A percentile compares a stretch with the other conserved stretches of the same genome.
These are phyloP conservation scores for Thuja plicata DNA, from an alignment of 83 land plant species.

Conservation along the genomic window DNA sequence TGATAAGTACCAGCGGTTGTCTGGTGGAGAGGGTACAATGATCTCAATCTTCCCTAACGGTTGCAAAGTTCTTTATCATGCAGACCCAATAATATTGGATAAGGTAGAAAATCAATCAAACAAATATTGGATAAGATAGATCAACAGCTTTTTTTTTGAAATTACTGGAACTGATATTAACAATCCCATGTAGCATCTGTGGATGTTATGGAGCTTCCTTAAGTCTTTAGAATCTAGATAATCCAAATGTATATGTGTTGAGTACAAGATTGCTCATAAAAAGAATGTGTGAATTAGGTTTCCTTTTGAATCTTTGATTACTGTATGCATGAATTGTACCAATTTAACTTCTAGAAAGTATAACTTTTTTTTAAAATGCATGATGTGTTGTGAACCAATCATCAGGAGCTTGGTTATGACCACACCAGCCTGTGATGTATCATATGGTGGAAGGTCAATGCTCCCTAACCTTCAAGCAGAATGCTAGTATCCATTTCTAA, in stretches of 20 bases:
- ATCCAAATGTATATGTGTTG: neutral
- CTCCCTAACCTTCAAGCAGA: no score
- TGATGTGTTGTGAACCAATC: neutral
- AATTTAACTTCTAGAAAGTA: neutral
- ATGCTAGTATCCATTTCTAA: no score
- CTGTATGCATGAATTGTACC: neutral
- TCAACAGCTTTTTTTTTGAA: neutral
- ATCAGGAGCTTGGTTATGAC: no score
- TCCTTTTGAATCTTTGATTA: neutral
- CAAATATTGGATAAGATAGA: slow-evolving; percentile 26
- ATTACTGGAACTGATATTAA: neutral
- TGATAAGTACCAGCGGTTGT: slow-evolving; percentile 27
- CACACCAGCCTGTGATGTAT: no score
- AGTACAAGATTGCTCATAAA: neutral
- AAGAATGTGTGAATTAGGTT: neutral
- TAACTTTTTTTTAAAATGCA: neutral
- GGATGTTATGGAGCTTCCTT: neutral
- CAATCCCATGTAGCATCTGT: neutral
- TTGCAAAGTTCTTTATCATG: slow-evolving; percentile 32
- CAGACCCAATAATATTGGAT: slow-evolving; percentile 22
- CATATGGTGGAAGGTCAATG: no score
- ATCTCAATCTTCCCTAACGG: slow-evolving; percentile 54
- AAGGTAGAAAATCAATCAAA: slow-evolving; percentile 18
- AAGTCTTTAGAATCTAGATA: neutral
- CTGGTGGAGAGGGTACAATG: slow-evolving; percentile 57